Evolutionary conservation across 257 asterid genomes (phyloP).

Genomic region (Osmanthus fragrans): DNA sequence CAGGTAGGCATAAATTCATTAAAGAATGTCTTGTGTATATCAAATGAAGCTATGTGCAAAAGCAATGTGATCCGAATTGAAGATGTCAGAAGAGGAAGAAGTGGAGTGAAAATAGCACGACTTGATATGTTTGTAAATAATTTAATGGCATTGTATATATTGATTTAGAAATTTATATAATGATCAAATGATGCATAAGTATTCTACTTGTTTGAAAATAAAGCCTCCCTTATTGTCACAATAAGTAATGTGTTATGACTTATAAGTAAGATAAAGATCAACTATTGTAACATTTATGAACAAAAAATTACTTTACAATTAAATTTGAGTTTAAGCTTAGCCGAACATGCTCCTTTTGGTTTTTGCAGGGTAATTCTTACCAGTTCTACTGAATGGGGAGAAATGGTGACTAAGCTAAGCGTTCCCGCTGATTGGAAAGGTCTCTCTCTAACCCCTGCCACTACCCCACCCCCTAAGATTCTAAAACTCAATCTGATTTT

Average conservation of each 20-base stretch:
- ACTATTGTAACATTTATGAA: neutral
- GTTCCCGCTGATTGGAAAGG: slow-evolving; percentile 99
- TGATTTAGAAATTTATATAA: no score
- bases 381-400: slow-evolving; percentile 87
- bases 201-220: neutral
- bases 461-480: neutral
- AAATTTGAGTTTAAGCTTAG: neutral
- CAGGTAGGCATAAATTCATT: neutral
- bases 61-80: neutral
- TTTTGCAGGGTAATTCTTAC: slow-evolving; percentile 77
- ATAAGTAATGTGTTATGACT: no score
- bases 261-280: no score
- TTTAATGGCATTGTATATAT: no score
- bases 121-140: neutral
- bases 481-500: slow-evolving; percentile 12
- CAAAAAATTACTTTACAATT: neutral
- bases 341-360: neutral
- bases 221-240: neutral
- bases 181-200: neutral
- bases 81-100: no score
- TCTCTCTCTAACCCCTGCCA: slow-evolving; percentile 26
- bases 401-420: slow-evolving; percentile 66
- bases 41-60: no score
- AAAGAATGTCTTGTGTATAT: neutral
- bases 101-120: neutral